These are phyloP conservation scores for Pythium oligandrum DNA, from an alignment of 352 stramenopile species.

Conservation along the genomic window DNA sequence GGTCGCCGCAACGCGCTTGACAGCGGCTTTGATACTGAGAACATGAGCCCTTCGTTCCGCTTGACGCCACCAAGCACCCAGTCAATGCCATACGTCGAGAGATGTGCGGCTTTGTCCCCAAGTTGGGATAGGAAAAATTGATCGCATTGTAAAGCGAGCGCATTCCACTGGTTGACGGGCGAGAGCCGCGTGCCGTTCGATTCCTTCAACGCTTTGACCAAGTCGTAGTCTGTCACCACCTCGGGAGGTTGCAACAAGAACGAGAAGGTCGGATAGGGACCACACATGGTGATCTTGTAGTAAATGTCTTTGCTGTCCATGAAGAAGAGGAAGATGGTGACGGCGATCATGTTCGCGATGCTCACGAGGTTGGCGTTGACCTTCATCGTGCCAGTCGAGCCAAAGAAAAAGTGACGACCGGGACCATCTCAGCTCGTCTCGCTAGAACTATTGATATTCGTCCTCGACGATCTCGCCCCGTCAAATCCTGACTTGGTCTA, in stretches of 20 bases:
- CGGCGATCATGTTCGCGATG: conserved; percentile 21
- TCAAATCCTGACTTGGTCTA: too few species aligned
- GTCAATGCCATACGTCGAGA: conserved; percentile 10
- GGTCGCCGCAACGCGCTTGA: conserved; percentile 4
- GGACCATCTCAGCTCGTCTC: too few species aligned
- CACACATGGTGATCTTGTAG: too few species aligned
- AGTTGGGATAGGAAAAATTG: conserved; percentile 14
- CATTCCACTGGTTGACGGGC: conserved; percentile 20
- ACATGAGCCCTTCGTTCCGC: conserved; percentile 13
- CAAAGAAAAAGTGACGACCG: too few species aligned
- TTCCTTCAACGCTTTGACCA: conserved; percentile 10
- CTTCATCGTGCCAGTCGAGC: too few species aligned
- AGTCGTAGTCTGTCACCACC: conserved; percentile 16
- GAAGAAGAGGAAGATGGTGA: conserved; percentile 20
- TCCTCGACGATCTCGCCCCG: too few species aligned
- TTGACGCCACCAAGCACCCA: conserved; percentile 15
- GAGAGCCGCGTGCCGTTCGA: conserved; percentile 11
- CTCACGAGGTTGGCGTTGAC: too few species aligned
- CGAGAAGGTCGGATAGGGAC: conserved; percentile 14
- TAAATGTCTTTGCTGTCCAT: conserved; percentile 25
- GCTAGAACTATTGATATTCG: too few species aligned
- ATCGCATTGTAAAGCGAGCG: conserved; percentile 17
- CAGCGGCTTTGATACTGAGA: conserved; percentile 6
- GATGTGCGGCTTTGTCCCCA: conserved; percentile 15
- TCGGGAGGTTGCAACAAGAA: conserved; percentile 16